phyloP scores from a whole-genome alignment of 768 basidiomycete species.

The Kwoniella sp. region DNA sequence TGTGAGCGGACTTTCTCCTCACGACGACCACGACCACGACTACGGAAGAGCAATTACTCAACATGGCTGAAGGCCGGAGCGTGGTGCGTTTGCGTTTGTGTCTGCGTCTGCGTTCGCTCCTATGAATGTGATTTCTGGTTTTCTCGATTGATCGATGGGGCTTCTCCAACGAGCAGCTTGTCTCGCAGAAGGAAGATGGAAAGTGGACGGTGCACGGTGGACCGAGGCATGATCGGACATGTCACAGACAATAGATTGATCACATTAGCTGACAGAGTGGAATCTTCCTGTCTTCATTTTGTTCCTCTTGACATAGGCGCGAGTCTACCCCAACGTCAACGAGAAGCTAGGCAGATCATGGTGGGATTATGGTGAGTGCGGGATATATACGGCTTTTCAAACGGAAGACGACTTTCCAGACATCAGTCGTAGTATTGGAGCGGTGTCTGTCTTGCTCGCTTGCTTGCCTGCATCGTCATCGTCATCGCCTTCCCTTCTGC shows the following conservation, averaged over 20 bases:
- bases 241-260: too few relatives aligned
- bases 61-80: slow-evolving; percentile 21
- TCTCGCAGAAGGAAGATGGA: too few relatives aligned
- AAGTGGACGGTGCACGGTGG: too few relatives aligned
- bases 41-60: neutral
- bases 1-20: too few relatives aligned
- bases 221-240: too few relatives aligned
- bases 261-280: neutral
- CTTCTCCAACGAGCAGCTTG: neutral
- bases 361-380: slow-evolving; percentile 85
- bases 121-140: too few relatives aligned
- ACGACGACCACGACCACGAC: neutral
- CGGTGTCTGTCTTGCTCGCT: too few relatives aligned
- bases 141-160: too few relatives aligned
- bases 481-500: neutral
- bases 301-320: slow-evolving; percentile 32
- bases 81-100: slow-evolving; percentile 9
- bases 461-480: neutral
- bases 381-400: slow-evolving; percentile 18
- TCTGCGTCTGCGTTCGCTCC: neutral
- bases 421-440: too few relatives aligned
- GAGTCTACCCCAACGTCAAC: slow-evolving; percentile 82
- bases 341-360: slow-evolving; percentile 82
- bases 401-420: too few relatives aligned
- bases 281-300: neutral